Conservation (phyloP, 176 grass and related monocot genomes). For the Typha latifolia region DNA sequence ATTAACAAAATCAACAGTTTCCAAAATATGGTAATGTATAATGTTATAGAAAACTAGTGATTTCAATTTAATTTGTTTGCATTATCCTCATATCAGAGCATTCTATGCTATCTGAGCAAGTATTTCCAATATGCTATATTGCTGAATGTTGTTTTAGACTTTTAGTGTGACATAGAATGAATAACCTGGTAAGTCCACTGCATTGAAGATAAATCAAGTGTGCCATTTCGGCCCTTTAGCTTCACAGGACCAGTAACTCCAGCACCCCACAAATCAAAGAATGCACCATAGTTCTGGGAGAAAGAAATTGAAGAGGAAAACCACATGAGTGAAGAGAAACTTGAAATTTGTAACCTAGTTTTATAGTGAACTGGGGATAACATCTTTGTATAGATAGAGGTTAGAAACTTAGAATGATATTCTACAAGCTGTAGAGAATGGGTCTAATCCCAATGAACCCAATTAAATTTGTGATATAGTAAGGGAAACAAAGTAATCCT, state of each 20-base stretch:
- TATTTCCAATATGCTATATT: no score
- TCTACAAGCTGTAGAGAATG: no score
- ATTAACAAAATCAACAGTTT: neutral
- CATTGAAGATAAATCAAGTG: slow-evolving; percentile 54
- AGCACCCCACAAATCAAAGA: slow-evolving; percentile 82
- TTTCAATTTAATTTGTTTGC: no score
- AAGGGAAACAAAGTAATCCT: slow-evolving; percentile 1
- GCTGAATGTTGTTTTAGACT: neutral
- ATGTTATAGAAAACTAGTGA: no score
- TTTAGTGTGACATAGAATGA: neutral
- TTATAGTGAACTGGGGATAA: no score
- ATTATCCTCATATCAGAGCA: no score
- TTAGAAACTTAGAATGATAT: no score
- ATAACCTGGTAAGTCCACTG: slow-evolving; percentile 89
- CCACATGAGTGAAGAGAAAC: neutral
- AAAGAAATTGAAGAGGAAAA: neutral
- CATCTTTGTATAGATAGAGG: no score
- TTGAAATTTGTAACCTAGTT: neutral
- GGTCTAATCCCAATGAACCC: no score
- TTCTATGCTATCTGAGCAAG: no score
- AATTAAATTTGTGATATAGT: neutral
- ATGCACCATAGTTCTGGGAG: slow-evolving; percentile 85
- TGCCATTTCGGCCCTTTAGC: slow-evolving; percentile 50
- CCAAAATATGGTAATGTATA: neutral
- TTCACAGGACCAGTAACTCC: slow-evolving; percentile 89